Percentiles rank a stretch among this genome's conserved stretches.
Conservation (phyloP, 441 rosid species). For the Eruca vesicaria region DNA sequence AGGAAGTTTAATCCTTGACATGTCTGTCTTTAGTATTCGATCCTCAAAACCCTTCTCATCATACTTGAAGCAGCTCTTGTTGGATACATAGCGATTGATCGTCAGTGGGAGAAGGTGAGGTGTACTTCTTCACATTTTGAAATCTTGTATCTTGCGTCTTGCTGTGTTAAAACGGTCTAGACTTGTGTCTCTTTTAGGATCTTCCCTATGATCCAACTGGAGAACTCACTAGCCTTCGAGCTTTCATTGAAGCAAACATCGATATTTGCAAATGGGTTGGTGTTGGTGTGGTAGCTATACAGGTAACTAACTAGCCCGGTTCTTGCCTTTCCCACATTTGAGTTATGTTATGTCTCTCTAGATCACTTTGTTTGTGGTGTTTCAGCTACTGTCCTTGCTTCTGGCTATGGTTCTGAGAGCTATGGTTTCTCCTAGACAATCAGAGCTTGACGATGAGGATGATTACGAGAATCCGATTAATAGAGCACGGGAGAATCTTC, state of each 20-base stretch:
- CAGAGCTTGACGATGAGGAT: conserved; percentile 61
- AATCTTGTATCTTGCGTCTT: neutral
- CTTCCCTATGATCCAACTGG: conserved; percentile 77
- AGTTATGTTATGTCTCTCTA: neutral
- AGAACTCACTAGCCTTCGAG: conserved; percentile 70
- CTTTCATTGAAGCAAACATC: conserved; percentile 59
- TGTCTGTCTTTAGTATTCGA: conserved; percentile 46
- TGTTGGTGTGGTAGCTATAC: conserved; percentile 56
- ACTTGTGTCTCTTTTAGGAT: conserved; percentile 24
- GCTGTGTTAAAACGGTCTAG: neutral
- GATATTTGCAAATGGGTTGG: conserved; percentile 87
- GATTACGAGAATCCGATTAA: conserved; percentile 56
- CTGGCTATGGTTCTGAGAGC: conserved; percentile 73
- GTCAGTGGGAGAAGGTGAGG: conserved; percentile 71
- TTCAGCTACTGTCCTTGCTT: conserved; percentile 67
- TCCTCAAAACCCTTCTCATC: conserved; percentile 60
- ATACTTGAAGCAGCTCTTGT: conserved; percentile 76
- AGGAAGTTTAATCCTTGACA: conserved; percentile 27
- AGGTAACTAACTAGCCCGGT: conserved; percentile 38
- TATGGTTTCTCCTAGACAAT: conserved; percentile 52
- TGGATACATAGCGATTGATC: conserved; percentile 79
- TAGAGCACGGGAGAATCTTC: conserved; percentile 72
- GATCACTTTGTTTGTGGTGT: neutral
- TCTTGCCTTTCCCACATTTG: neutral
- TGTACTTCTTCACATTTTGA: neutral